Evolutionary conservation across 2,329 filamentous ascomycete genomes (phyloP).

Genomic region (Nakataea oryzae): DNA sequence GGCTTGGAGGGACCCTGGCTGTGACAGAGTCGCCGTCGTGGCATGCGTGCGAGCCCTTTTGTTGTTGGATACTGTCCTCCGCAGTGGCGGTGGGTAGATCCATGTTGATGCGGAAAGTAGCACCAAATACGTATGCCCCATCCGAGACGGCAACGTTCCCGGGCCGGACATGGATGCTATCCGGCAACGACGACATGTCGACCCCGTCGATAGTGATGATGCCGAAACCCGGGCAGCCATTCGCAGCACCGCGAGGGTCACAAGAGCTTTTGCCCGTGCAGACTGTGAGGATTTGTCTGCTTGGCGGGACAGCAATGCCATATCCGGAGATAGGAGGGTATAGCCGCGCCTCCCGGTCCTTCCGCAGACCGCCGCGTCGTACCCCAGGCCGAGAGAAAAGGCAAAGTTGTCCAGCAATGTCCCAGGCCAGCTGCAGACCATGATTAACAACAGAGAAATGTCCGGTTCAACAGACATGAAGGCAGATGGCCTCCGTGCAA

Average conservation of each 20-base stretch:
- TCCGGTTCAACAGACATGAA: background rate
- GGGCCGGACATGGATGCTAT: constrained; percentile 16
- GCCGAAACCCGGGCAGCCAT: constrained; percentile 32
- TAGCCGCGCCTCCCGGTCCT: constrained; percentile 18
- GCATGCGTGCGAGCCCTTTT: background rate
- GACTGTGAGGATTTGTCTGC: background rate
- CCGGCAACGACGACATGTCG: constrained; percentile 17
- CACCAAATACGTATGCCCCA: constrained; percentile 37
- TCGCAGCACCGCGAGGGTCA: constrained; percentile 29
- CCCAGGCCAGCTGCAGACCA: background rate
- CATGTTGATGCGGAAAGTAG: constrained; percentile 36
- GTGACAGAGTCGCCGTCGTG: constrained; percentile 2
- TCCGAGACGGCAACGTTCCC: constrained; percentile 35
- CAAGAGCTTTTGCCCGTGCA: constrained; percentile 17
- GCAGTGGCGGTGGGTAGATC: constrained; percentile 27
- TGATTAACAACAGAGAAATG: background rate
- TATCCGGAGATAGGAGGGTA: background rate
- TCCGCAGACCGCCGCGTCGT: constrained; percentile 24
- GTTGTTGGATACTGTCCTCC: constrained; percentile 17
- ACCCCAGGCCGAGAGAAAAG: constrained; percentile 16
- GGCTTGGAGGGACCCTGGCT: constrained; percentile 8
- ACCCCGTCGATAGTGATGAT: constrained; percentile 33
- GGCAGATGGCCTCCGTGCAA: constrained; percentile 1
- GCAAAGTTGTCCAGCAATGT: constrained; percentile 14
- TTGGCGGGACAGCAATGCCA: background rate